Conservation (phyloP, 176 grass and related monocot genomes). For the Eremochloa ophiuroides region DNA sequence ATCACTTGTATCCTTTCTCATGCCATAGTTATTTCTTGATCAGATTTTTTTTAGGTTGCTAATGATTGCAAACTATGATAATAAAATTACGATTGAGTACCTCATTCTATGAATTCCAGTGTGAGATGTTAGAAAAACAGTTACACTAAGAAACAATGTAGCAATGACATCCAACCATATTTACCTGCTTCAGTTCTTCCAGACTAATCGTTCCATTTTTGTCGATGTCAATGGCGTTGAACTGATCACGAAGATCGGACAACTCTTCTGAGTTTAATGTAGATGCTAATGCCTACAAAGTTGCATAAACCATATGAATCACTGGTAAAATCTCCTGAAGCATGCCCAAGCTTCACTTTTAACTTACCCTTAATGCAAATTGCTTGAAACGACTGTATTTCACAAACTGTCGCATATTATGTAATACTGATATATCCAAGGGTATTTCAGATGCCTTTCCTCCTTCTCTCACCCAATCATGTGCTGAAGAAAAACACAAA, state of each 20-base stretch:
- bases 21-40: background rate
- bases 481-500: slow-evolving; percentile 49
- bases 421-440: slow-evolving; percentile 88
- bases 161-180: background rate
- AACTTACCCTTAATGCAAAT: slow-evolving; percentile 87
- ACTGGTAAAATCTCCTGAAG: background rate
- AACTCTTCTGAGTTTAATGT: slow-evolving; percentile 79
- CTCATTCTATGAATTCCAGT: background rate
- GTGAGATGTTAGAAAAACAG: background rate
- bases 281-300: slow-evolving; percentile 74
- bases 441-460: slow-evolving; percentile 84
- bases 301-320: slow-evolving; percentile 11
- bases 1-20: background rate
- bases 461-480: slow-evolving; percentile 97
- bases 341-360: background rate
- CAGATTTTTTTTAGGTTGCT: background rate
- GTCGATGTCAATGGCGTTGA: slow-evolving; percentile 89
- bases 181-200: slow-evolving; percentile 87
- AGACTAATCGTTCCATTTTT: slow-evolving; percentile 91
- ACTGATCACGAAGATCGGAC: slow-evolving; percentile 83
- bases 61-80: background rate
- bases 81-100: background rate
- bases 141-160: background rate
- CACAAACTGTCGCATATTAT: slow-evolving; percentile 89
- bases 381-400: slow-evolving; percentile 99